A percentile compares a stretch with the other conserved stretches of the same genome.
Evolutionary conservation across 192 early-diverging fungal genomes (phyloP).

Genomic region (Rhizophagus sp.): DNA sequence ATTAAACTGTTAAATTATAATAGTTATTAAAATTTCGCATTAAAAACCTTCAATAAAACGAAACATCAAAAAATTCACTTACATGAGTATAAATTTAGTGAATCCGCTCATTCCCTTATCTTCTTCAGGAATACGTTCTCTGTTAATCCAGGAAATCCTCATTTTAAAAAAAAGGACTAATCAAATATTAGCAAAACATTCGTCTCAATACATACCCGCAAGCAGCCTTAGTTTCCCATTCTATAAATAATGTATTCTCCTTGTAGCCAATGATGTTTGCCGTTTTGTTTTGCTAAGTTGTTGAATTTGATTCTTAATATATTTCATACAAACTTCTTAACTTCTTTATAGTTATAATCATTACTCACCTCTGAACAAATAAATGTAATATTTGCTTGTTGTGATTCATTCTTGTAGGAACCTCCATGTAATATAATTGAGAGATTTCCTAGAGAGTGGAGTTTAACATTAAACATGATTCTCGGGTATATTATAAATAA

Average conservation of each 20-base stretch:
- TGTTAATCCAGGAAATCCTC: not conserved
- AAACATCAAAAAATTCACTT: not conserved
- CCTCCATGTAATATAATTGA: not conserved
- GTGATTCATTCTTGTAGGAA: not conserved
- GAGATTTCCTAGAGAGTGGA: not conserved
- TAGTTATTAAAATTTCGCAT: not conserved
- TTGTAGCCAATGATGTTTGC: not conserved
- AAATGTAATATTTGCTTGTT: slow-evolving; percentile 8
- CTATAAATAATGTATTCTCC: slow-evolving; percentile 7
- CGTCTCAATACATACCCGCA: not conserved
- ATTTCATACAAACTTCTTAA: not conserved
- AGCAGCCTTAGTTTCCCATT: not conserved
- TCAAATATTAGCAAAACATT: not conserved
- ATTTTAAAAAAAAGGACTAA: not conserved
- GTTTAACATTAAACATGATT: not conserved
- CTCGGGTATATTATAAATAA: not conserved
- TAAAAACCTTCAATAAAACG: not conserved
- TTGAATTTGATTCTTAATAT: not conserved
- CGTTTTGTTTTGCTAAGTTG: not conserved
- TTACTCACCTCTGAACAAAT: not conserved
- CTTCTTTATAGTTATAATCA: not conserved
- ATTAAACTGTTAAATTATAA: not conserved
- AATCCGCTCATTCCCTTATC: not conserved
- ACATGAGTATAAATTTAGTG: not conserved
- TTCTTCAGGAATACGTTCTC: not conserved